Base-by-base conservation (phyloP, 805 yeast genomes). In the Ogataea saltuana region DNA sequence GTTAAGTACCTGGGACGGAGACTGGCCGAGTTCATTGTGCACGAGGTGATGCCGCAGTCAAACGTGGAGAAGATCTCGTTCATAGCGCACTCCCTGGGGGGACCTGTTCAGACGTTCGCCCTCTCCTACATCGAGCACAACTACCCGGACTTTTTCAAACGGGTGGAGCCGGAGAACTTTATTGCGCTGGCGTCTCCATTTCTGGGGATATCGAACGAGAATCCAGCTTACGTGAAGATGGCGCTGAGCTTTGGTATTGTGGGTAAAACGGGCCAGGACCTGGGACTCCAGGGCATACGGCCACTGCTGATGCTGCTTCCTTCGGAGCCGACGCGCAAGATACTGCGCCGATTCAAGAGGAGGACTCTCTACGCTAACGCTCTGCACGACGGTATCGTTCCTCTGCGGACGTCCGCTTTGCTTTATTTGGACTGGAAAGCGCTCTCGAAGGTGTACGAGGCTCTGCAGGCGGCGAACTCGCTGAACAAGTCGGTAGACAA, bases 381-480 rank as follows among this genome's bases (percentile, higher is more conserved):
- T 0, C 72, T 87, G 15, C 83, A 93, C 63, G 99, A 93, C 66
- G 99, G 99, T 2, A 89, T 93, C 41, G 99, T 93, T 2, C 98
- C 99, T 0, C 68, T 93, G 53, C 70, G 98, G 39, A 93, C 99
- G 0, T 81, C 96, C 0, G 88, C 97, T 0, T 67, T 91, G 41
- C 64, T 91, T 20, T 91, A 84, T 56, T 63, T 93, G 11, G 98
- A 93, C 61, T 89, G 95, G 85, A 75, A 76, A 45, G 95, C 88
- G 3, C 67, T 85, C 13, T 68, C 75, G 3, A 71, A 73, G 36
- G 83, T 83, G 29, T 61, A 61, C 45, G 56, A 59, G 18, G 44
- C 65, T 10, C 28, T 60, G 39, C 48, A 49, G 29, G 26, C 42
- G 6, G 41, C 38, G 6, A 29, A 51, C 6, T 20, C 51, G 15